Evolutionary conservation across 257 asterid genomes (phyloP).

Genomic region (Euphrasia confusa): DNA sequence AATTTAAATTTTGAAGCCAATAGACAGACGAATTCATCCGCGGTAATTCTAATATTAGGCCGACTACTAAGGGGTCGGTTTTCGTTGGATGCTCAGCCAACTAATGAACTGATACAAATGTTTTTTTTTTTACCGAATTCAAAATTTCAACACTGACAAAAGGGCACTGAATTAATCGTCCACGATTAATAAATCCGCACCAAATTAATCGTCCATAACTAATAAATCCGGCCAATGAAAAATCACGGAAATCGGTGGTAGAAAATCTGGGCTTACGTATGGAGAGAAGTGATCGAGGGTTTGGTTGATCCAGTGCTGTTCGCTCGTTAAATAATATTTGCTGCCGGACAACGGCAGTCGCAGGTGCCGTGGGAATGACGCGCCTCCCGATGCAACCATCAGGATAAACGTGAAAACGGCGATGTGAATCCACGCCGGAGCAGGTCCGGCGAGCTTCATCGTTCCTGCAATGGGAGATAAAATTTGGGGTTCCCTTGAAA

Average conservation of each 20-base stretch:
- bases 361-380: conserved; percentile 34
- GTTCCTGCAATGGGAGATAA: conserved; percentile 3
- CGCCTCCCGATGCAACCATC: conserved; percentile 21
- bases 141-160: conserved; percentile 5
- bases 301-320: conserved; percentile 72
- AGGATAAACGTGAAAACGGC: conserved; percentile 20
- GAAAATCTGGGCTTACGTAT: conserved; percentile 36
- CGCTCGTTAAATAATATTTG: conserved; percentile 48
- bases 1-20: conserved; percentile 7
- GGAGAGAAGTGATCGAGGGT: conserved; percentile 95
- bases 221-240: conserved; percentile 7
- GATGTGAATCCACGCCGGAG: conserved; percentile 11
- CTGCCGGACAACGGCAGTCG: conserved; percentile 33
- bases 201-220: conserved; percentile 7
- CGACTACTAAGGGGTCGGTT: not conserved
- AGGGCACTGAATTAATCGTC: conserved; percentile 8
- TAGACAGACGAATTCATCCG: not conserved
- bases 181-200: conserved; percentile 7
- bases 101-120: too few species aligned
- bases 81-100: not conserved
- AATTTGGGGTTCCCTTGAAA: conserved; percentile 2
- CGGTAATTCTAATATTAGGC: too few species aligned
- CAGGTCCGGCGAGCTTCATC: conserved; percentile 29
- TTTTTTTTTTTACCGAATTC: not conserved
- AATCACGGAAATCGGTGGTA: too few species aligned